Evolutionary conservation across 2,329 filamentous ascomycete species (phyloP).

Genomic region (Thermochaetoides dissita): DNA sequence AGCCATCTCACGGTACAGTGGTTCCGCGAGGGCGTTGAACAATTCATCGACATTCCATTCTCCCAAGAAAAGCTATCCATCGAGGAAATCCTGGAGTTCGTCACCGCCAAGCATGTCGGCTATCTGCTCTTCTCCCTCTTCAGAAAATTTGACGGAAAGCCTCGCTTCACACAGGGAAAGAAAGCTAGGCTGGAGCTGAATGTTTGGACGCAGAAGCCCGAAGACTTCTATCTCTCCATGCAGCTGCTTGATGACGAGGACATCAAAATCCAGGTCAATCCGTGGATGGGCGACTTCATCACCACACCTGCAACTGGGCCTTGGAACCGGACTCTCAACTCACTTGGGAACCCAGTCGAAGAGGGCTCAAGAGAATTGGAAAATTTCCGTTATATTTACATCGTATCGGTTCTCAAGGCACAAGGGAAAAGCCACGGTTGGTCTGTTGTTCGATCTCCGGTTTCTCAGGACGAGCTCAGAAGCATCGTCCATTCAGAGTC

Average conservation of each 20-base stretch:
- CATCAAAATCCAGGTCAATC: constrained; percentile 55
- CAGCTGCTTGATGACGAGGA: constrained; percentile 52
- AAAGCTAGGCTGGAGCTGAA: constrained; percentile 40
- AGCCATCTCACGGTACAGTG: constrained; percentile 56
- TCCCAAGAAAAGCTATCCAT: constrained; percentile 56
- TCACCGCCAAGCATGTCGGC: constrained; percentile 62
- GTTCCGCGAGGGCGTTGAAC: constrained; percentile 64
- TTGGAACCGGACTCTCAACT: constrained; percentile 53
- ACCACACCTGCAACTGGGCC: constrained; percentile 50
- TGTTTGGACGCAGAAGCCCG: constrained; percentile 47
- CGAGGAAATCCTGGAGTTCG: constrained; percentile 57
- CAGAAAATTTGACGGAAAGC: constrained; percentile 41
- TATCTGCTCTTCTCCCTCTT: constrained; percentile 57
- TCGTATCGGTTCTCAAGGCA: constrained; percentile 47
- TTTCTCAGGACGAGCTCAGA: constrained; percentile 41
- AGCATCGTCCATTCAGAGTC: constrained; percentile 36
- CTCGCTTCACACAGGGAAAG: constrained; percentile 46
- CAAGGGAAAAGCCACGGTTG: constrained; percentile 52
- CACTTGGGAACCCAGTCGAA: constrained; percentile 34
- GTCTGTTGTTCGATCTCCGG: constrained; percentile 34
- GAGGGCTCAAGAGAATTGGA: constrained; percentile 47
- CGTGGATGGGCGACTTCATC: constrained; percentile 62
- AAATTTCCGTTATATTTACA: constrained; percentile 44
- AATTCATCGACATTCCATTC: constrained; percentile 49
- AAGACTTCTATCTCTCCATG: constrained; percentile 52